Percentiles rank a stretch among this genome's conserved stretches.
Conservation (phyloP, 768 basidiomycete genomes). For the Tylopilus felleus region DNA sequence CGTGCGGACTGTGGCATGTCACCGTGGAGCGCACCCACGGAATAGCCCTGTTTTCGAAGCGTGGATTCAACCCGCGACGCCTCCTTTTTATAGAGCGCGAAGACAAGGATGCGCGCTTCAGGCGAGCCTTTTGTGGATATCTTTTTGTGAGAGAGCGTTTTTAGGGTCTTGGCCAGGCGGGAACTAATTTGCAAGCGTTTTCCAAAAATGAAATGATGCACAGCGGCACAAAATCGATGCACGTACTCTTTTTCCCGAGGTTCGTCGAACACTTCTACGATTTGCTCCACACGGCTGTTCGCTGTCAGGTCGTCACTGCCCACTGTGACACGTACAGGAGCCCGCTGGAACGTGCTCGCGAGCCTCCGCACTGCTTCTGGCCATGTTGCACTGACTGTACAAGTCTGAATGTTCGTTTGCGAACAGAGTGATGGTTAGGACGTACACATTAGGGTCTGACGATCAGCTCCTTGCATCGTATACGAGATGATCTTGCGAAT, state of each 20-base stretch:
- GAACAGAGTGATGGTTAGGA: slow-evolving; percentile 9
- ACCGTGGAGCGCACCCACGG: slow-evolving; percentile 82
- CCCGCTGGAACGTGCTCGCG: slow-evolving; percentile 80
- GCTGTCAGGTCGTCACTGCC: slow-evolving; percentile 94
- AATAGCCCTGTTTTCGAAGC: slow-evolving; percentile 69
- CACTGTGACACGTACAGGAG: slow-evolving; percentile 88
- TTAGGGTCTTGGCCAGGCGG: slow-evolving; percentile 57
- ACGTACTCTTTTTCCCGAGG: slow-evolving; percentile 81
- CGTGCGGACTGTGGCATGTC: slow-evolving; percentile 86
- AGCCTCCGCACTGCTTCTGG: slow-evolving; percentile 89
- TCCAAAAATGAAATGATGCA: not conserved
- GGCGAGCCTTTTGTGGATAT: slow-evolving; percentile 43
- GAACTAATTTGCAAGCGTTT: slow-evolving; percentile 38
- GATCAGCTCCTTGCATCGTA: slow-evolving; percentile 60
- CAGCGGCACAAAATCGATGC: not conserved
- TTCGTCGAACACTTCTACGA: slow-evolving; percentile 89
- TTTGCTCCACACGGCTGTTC: slow-evolving; percentile 90
- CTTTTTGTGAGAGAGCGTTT: slow-evolving; percentile 57
- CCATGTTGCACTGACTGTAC: slow-evolving; percentile 94
- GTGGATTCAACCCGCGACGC: slow-evolving; percentile 85
- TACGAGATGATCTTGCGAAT: slow-evolving; percentile 84
- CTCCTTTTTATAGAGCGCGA: slow-evolving; percentile 97
- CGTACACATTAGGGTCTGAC: slow-evolving; percentile 95
- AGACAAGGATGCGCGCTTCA: slow-evolving; percentile 79
- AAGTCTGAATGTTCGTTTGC: not conserved